Percentiles rank a stretch among this genome's conserved stretches.
Evolutionary conservation across 805 yeast genomes (phyloP).

Genomic region (Metschnikowia noctiluminum): DNA sequence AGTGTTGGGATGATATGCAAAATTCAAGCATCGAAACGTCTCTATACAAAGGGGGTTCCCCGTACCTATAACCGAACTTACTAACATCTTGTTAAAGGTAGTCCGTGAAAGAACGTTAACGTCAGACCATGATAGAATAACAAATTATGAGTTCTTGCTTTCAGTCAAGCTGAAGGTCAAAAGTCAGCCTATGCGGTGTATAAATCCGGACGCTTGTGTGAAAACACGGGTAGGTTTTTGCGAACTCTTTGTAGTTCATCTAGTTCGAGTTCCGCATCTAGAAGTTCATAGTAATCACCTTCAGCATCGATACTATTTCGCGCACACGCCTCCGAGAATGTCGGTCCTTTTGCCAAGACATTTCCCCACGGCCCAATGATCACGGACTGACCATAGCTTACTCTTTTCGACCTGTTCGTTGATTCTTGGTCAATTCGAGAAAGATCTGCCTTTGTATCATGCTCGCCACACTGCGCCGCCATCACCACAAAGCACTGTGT

Average conservation of each 20-base stretch:
- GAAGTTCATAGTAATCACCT: conserved; percentile 39
- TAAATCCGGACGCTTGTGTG: conserved; percentile 66
- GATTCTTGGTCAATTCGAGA: conserved; percentile 18
- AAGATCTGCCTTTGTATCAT: conserved; percentile 47
- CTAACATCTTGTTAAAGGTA: too few relatives aligned
- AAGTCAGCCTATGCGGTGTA: background rate
- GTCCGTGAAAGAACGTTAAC: too few relatives aligned
- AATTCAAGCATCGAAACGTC: too few relatives aligned
- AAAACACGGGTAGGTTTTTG: conserved; percentile 70
- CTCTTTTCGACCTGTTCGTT: conserved; percentile 38
- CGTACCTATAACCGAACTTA: too few relatives aligned
- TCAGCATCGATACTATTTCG: conserved; percentile 20
- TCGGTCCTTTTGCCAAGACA: conserved; percentile 50
- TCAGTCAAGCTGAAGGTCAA: background rate
- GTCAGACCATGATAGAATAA: too few relatives aligned
- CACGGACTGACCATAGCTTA: conserved; percentile 83
- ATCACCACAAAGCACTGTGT: conserved; percentile 81
- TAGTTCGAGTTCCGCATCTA: conserved; percentile 66
- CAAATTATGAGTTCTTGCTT: too few relatives aligned
- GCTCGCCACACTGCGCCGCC: conserved; percentile 87
- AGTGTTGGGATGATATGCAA: too few relatives aligned
- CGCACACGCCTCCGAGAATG: conserved; percentile 25
- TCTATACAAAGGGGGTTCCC: too few relatives aligned
- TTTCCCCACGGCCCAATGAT: conserved; percentile 93
- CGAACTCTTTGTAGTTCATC: conserved; percentile 50